Percentiles rank a stretch among this genome's conserved stretches.
These are phyloP conservation scores for Fragosphaeria purpurea DNA, from an alignment of 2,329 filamentous ascomycete species.

Conservation along the genomic window DNA sequence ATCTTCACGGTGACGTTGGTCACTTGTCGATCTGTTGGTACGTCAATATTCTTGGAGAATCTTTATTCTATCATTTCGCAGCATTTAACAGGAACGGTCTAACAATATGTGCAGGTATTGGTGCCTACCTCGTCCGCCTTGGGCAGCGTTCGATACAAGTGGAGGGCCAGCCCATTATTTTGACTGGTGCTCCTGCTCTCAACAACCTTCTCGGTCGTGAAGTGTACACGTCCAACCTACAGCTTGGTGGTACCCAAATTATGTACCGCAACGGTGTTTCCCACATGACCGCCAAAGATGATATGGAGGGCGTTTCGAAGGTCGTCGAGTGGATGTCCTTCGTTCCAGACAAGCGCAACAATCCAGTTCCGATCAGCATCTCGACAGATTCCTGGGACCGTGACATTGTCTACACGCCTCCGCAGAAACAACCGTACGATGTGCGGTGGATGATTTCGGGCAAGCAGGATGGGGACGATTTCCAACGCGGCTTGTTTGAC, in stretches of 20 bases:
- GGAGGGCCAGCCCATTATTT: conserved; percentile 96
- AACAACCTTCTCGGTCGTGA: conserved; percentile 98
- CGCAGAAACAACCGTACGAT: conserved; percentile 78
- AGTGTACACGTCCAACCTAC: conserved; percentile 97
- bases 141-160: conserved; percentile 98
- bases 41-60: no score
- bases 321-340: conserved; percentile 98
- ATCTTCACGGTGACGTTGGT: conserved; percentile 98
- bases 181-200: conserved; percentile 92
- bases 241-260: conserved; percentile 99
- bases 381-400: conserved; percentile 85
- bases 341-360: conserved; percentile 89
- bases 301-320: conserved; percentile 95
- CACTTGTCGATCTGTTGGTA: conserved; percentile 93
- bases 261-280: conserved; percentile 99
- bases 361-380: conserved; percentile 84
- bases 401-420: conserved; percentile 74
- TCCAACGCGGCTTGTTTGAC: conserved; percentile 88
- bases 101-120: conserved; percentile 54
- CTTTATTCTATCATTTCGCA: conserved; percentile 6
- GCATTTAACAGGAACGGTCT: conserved; percentile 16
- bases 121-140: conserved; percentile 95
- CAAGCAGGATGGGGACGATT: conserved; percentile 75
- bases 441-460: conserved; percentile 89
- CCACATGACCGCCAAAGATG: conserved; percentile 94